Percentiles rank a stretch among this genome's conserved stretches.
Evolutionary conservation across 345 rosid genomes (phyloP).

Genomic region (Pistacia atlantica): DNA sequence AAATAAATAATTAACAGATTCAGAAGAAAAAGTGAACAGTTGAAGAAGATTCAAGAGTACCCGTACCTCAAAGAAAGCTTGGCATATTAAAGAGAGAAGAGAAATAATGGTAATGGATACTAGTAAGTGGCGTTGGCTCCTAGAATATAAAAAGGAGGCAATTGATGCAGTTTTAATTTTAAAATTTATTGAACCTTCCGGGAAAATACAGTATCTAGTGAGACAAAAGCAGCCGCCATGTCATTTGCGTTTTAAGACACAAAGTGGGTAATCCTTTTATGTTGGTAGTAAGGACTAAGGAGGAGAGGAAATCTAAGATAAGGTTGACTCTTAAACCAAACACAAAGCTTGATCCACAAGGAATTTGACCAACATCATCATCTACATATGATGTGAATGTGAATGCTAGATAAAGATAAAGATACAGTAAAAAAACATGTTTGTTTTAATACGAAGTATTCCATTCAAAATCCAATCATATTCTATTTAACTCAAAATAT

Average conservation of each 20-base stretch:
- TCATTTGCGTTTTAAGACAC: too few relatives aligned
- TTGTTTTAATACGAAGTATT: too few relatives aligned
- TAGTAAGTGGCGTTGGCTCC: background rate
- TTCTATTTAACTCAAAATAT: too few relatives aligned
- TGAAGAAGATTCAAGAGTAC: background rate
- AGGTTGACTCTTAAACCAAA: background rate
- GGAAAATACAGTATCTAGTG: background rate
- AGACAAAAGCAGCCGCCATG: constrained; percentile 19
- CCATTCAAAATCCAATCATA: too few relatives aligned
- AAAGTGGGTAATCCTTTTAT: background rate
- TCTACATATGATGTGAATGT: too few relatives aligned
- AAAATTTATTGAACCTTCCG: constrained; percentile 3
- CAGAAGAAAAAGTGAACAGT: background rate
- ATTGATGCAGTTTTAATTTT: too few relatives aligned
- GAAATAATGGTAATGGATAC: background rate
- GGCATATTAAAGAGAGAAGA: background rate
- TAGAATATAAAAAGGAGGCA: background rate
- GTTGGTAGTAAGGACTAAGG: too few relatives aligned
- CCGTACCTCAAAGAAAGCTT: background rate
- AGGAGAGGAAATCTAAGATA: too few relatives aligned
- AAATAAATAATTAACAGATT: background rate
- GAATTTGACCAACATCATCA: background rate
- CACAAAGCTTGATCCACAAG: constrained; percentile 10
- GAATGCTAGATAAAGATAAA: too few relatives aligned
- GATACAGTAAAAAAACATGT: too few relatives aligned